These are phyloP conservation scores for Misopates orontium DNA, from an alignment of 257 asterid genomes.

Conservation along the genomic window DNA sequence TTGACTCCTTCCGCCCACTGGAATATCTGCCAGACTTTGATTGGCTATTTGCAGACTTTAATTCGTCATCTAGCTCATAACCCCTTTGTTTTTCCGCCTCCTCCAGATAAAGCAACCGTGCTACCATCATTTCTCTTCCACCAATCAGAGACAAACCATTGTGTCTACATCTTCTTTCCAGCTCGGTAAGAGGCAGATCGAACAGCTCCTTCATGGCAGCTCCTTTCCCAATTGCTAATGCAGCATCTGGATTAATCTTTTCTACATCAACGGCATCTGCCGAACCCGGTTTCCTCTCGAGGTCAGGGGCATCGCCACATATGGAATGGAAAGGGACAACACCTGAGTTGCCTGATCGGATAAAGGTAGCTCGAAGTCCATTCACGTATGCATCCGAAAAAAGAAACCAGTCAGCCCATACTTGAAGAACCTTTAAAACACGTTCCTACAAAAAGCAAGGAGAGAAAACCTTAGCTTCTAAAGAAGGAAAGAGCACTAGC, in stretches of 20 bases:
- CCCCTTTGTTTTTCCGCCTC: constrained; percentile 90
- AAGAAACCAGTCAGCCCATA: constrained; percentile 95
- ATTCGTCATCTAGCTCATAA: constrained; percentile 67
- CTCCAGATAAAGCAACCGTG: constrained; percentile 83
- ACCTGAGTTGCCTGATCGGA: constrained; percentile 81
- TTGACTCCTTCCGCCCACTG: constrained; percentile 49
- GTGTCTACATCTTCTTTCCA: constrained; percentile 91
- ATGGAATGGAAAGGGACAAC: constrained; percentile 80
- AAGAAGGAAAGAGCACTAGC: constrained; percentile 15
- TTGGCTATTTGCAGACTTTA: constrained; percentile 59
- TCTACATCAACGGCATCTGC: constrained; percentile 45
- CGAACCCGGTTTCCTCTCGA: constrained; percentile 60
- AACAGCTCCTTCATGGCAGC: constrained; percentile 84
- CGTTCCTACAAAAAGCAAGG: constrained; percentile 60
- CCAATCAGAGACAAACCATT: constrained; percentile 87
- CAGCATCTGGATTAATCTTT: constrained; percentile 73
- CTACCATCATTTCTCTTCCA: constrained; percentile 94
- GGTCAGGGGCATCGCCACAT: constrained; percentile 88
- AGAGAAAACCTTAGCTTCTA: constrained; percentile 31
- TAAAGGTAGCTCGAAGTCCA: constrained; percentile 91
- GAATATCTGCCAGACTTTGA: constrained; percentile 57
- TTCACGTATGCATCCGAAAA: constrained; percentile 90
- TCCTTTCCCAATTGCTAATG: constrained; percentile 90
- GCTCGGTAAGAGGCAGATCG: constrained; percentile 71
- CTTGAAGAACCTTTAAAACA: constrained; percentile 89